Base-by-base conservation (phyloP, 2,329 filamentous ascomycete species). In the Aspergillus sclerotialis region DNA sequence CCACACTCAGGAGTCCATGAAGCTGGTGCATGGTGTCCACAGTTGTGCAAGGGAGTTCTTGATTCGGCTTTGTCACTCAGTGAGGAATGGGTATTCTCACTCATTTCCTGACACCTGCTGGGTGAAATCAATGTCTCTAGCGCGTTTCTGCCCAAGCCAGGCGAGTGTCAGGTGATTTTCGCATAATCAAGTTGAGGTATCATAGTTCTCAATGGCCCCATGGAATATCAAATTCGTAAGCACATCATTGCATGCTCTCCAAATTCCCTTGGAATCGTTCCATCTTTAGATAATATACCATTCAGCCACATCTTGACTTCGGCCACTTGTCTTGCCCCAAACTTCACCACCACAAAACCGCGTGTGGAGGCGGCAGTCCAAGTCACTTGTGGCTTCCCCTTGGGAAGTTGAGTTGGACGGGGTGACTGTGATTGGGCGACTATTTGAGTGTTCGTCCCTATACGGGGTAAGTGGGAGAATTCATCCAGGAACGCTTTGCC, bases 281-380 rank as follows among this genome's bases (percentile, higher is more conserved):
- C 30, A 2, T 32, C 30, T 16, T 21, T 7, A 8, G 10, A 13
- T 24, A 24, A 17, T 21, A 32, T 23, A 8, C 15, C 30, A 5
- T 19, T 32, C 30, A 30, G 29, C 29, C 29, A 30, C 18, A 10
- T 15, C 29, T 30, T 30, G 15, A 18, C 29, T 6, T 30, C 30
- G 30, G 21, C 19, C 8, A 24, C 18, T 5, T 32, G 17, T 24
- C 24, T 32, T 18, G 30, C 30, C 17, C 30, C 30, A 32, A 32
- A 24, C 12, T 32, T 24, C 3, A 32, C 18, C 7, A 32, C 14
- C 17, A 32, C 30, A 17, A 21, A 32, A 3, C 30, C 30, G 11
- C 30, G 19, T 13, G 24, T 32, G 12, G 30, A 32, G 5, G 30
- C 30, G 7, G 30, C 30, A 4, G 18, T 32, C 19, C 30, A 32